These are phyloP conservation scores for Barbatosphaeria neglecta DNA, from an alignment of 495 filamentous ascomycete species.

Conservation along the genomic window DNA sequence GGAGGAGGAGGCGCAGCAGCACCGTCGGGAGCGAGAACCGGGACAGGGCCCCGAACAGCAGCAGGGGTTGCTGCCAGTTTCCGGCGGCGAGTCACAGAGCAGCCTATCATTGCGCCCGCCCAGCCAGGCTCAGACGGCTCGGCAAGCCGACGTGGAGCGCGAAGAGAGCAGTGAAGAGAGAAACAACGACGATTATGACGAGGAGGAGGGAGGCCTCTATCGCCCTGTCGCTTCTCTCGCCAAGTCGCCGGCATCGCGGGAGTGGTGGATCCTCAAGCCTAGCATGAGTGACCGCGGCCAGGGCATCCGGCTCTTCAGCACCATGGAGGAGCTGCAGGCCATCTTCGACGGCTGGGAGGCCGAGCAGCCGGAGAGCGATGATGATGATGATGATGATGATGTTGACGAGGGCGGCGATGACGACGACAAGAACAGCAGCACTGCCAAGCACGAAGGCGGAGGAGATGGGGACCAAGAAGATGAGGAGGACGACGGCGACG, in stretches of 20 bases:
- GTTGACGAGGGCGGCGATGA: slow-evolving; percentile 10
- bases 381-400: slow-evolving; percentile 35
- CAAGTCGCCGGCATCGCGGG: slow-evolving; percentile 15
- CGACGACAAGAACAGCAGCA: slow-evolving; percentile 1
- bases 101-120: too few relatives aligned
- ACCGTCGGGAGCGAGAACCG: neutral
- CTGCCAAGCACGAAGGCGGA: slow-evolving; percentile 6
- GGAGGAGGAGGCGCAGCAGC: neutral
- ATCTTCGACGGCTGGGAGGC: slow-evolving; percentile 86
- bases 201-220: too few relatives aligned
- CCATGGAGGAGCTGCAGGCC: slow-evolving; percentile 60
- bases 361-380: slow-evolving; percentile 47
- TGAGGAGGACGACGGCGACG: slow-evolving; percentile 21
- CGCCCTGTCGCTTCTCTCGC: too few relatives aligned
- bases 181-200: too few relatives aligned
- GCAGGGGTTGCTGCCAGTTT: too few relatives aligned
- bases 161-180: too few relatives aligned
- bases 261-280: slow-evolving; percentile 98
- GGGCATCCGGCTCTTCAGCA: slow-evolving; percentile 80
- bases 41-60: too few relatives aligned
- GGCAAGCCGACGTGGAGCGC: too few relatives aligned
- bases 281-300: slow-evolving; percentile 95
- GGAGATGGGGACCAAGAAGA: slow-evolving; percentile 1
- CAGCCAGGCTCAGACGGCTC: too few relatives aligned
- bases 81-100: too few relatives aligned